Base-by-base conservation (phyloP, 805 yeast genomes). In the Pichia nanzhaoensis region DNA sequence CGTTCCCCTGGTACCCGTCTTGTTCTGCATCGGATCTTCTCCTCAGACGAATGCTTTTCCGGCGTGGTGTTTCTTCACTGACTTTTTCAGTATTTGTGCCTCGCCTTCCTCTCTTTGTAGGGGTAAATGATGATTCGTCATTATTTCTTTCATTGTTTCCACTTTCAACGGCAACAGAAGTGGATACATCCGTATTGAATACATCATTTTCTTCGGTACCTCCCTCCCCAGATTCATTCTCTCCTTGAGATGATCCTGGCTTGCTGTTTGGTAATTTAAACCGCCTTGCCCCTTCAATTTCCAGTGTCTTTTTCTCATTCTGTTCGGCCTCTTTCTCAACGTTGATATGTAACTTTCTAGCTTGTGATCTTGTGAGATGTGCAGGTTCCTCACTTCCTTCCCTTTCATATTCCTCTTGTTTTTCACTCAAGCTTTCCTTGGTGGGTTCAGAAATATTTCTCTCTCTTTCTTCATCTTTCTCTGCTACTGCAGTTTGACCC, bases 1-100 rank as follows among this genome's bases (percentile, higher is more conserved):
- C 41, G 45, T 47, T 38, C 38, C 42, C 33, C 37, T 44, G 50
- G 34, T 24, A 50, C 53, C 27, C 57, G 34, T 41, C 54, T 42
- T 41, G 38, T 24, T 30, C 33, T 7, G 12, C n/a, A 33, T 32
- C 31, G n/a, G 55, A 41, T 30, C 52, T 54, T 31, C 58, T 41
- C 39, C 54, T 45, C 6, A 44, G 40, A 27, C 50, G 40, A 3
- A 34, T 43, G 19, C 50, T 47, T 31, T 47, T 24, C 12, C 50
- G 37, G 27, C 41, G 50, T 4, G 47, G 40, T 4, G 18, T 22
- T 3, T 40, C 44, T 13, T 43, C 43, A 30, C 42, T 45, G 3
- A 47, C 43, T 33, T 49, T 47, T 16, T 48, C 39, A 34, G 30
- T 48, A 34, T 48, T 45, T 38, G 42, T 42, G n/a, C 20, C 37